Conservation (phyloP, 345 rosid species). For the Salix udensis region DNA sequence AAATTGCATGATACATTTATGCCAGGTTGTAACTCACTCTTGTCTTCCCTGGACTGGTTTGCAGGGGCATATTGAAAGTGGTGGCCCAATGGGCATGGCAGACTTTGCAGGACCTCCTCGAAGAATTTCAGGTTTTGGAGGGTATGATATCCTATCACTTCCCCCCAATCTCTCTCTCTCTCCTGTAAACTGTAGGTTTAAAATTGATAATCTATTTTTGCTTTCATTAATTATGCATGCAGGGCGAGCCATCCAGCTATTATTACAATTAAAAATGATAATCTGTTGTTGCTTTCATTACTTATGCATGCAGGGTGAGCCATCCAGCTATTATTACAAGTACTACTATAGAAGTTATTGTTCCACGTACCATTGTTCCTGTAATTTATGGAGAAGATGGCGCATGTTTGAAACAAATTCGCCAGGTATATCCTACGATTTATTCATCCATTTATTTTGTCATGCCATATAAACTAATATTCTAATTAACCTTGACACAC, state of each 20-base stretch:
- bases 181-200: background rate
- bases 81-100: conserved; percentile 42
- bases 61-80: conserved; percentile 45
- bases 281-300: background rate
- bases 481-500: too few relatives aligned
- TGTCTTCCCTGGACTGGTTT: conserved; percentile 15
- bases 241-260: conserved; percentile 51
- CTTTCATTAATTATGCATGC: conserved; percentile 6
- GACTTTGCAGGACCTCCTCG: conserved; percentile 55
- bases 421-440: conserved; percentile 42
- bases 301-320: conserved; percentile 29
- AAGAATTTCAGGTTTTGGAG: conserved; percentile 50
- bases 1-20: background rate
- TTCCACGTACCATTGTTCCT: conserved; percentile 67
- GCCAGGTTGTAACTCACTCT: conserved; percentile 10
- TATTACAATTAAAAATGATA: conserved; percentile 39
- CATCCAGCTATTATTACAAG: conserved; percentile 62
- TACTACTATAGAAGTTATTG: conserved; percentile 69
- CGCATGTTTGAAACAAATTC: conserved; percentile 63
- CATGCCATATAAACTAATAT: too few relatives aligned
- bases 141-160: conserved; percentile 30
- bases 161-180: background rate
- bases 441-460: too few relatives aligned
- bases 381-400: conserved; percentile 68
- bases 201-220: conserved; percentile 2